Evolutionary conservation across 768 basidiomycete species (phyloP), one percentile per base, ranked within the genome.

Genomic region (Pulveroboletus ravenelii): DNA sequence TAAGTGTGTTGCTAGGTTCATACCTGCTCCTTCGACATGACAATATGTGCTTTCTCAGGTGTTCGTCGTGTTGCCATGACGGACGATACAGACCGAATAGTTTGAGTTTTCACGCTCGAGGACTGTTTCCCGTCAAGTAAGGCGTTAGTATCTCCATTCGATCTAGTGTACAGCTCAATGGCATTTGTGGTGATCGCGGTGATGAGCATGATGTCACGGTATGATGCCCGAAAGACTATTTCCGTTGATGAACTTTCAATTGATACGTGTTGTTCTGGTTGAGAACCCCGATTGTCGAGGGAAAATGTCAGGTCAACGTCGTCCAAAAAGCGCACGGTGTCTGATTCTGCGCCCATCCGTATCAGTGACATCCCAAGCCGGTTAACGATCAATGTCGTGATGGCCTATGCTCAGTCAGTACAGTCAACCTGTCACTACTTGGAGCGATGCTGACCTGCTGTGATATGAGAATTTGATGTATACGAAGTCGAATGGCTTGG

Each of bases 361-460:
- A 85, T 81, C 29, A 99, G 75, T 3, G 93, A 96, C 95, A 99
- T 98, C 18, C 96, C 96, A 9, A 97, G 76, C 29, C 78, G 79
- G 47, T 78, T 82, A 30, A 97, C 73, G 32, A 80, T 92, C 48
- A 98, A 71, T 2, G 93, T 89, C 53, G 90, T 65, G 32, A 92
- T 80, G 7, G 85, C 84, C 90, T 97, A 29, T 12, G 2, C 9
- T 31, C n/a, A n/a, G 15, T 64, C 44, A 64, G 52, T 20, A 53
- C 31, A 37, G 27, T 34, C 30, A 4, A 35, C 31, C 10, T 3
- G 15, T 32, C 32, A 56, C 40, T 34, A 20, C 31, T 39, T 30
- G n/a, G 41, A 36, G 29, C 2, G 5, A 47, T n/a, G 56, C 75
- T 31, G 61, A 87, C 93, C 82, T 97, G 93, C 65, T 95, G 92